phyloP scores from a whole-genome alignment of 345 rosid species.

The Citrus mangshanensis region DNA sequence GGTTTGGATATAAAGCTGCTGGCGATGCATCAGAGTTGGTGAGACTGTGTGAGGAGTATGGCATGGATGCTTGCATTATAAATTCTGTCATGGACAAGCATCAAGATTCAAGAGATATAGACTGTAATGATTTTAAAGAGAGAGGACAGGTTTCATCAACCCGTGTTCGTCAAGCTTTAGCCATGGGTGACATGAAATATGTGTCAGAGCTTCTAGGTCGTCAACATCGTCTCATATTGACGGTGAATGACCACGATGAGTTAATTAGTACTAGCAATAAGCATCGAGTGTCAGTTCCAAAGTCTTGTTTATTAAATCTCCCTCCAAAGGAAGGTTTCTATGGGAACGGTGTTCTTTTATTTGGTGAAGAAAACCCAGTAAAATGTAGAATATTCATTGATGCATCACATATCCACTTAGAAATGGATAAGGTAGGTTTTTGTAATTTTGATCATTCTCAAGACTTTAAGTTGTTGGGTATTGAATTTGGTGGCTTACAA shows the following conservation, averaged over 20 bases:
- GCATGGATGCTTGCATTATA: conserved; percentile 66
- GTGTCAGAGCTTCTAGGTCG: conserved; percentile 90
- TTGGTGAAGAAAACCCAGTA: conserved; percentile 34
- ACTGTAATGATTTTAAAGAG: conserved; percentile 50
- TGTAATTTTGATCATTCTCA: conserved; percentile 32
- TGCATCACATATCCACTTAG: conserved; percentile 50
- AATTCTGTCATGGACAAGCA: conserved; percentile 87
- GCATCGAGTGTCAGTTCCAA: conserved; percentile 46
- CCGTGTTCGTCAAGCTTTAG: conserved; percentile 87
- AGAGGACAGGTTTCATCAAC: conserved; percentile 95
- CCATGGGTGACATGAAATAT: conserved; percentile 67
- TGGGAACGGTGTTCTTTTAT: conserved; percentile 43
- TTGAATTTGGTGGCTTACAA: conserved; percentile 55
- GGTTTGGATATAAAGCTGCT: conserved; percentile 85
- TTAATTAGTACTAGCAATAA: conserved; percentile 20
- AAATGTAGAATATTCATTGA: conserved; percentile 67
- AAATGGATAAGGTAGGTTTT: conserved; percentile 37
- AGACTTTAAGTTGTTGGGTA: conserved; percentile 46
- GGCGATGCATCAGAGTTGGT: conserved; percentile 78
- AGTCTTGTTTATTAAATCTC: conserved; percentile 59
- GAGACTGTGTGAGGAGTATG: conserved; percentile 68
- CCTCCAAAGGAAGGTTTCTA: conserved; percentile 75
- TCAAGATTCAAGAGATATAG: conserved; percentile 37
- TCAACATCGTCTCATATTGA: conserved; percentile 64
- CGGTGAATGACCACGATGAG: conserved; percentile 30